Conservation (phyloP, 192 early-diverging fungal genomes). For the Coemansia sp. region DNA sequence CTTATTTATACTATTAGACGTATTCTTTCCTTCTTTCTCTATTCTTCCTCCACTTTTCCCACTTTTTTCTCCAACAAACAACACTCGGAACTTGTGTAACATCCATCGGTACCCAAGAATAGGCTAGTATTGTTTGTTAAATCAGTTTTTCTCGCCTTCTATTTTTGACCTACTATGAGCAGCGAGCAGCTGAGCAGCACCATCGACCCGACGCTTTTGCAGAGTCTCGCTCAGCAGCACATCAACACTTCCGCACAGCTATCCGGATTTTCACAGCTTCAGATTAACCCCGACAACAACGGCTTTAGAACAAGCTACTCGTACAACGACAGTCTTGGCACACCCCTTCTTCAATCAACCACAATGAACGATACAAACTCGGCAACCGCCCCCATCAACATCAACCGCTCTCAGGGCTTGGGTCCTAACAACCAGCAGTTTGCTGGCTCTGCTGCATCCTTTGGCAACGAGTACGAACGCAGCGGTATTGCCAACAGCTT, state of each 20-base stretch:
- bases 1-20: background rate
- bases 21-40: background rate
- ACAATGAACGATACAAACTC: conserved; percentile 37
- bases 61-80: background rate
- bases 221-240: conserved; percentile 48
- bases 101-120: too few species aligned
- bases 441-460: conserved; percentile 33
- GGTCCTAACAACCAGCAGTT: conserved; percentile 26
- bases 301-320: background rate
- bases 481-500: conserved; percentile 46
- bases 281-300: conserved; percentile 26
- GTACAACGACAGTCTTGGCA: conserved; percentile 10
- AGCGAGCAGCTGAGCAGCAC: conserved; percentile 45
- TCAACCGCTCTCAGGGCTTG: conserved; percentile 21
- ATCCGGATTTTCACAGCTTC: conserved; percentile 45
- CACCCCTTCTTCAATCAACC: conserved; percentile 1
- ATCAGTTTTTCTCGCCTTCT: background rate
- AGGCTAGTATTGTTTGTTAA: too few species aligned
- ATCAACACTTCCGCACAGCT: conserved; percentile 36
- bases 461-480: conserved; percentile 49
- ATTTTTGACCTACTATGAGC: conserved; percentile 41
- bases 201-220: conserved; percentile 49
- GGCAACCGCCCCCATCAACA: conserved; percentile 48
- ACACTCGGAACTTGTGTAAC: background rate
- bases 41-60: background rate